Base-by-base conservation (phyloP, 2,329 filamentous ascomycete genomes). In the Alternaria sp. region DNA sequence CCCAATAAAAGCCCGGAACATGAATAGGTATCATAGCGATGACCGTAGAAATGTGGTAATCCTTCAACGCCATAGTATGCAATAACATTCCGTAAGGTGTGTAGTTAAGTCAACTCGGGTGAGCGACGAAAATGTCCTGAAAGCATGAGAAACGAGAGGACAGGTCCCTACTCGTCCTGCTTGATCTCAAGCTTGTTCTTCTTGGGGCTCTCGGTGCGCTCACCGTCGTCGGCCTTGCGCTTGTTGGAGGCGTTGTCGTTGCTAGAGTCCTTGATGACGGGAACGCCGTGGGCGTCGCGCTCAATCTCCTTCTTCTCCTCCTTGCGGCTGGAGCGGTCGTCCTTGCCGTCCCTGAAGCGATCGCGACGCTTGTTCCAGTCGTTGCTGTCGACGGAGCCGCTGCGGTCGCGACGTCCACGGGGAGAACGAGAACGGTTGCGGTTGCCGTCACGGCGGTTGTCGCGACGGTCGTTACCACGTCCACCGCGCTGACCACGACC, bases 181-280 rank as follows among this genome's bases (percentile, higher is more conserved):
- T 76, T 76, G 67, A 78, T 72, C 69, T 74, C 72, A n/a, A 78
- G 44, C 74, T 78, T 79, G 61, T 66, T 66, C 69, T 77, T 77
- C 75, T 79, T 79, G 49, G 70, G 58, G 57, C 60, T 66, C 30
- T 62, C 64, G 4, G 59, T 64, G 43, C 60, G 62, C 26, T 69
- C 65, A 32, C 66, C 64, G 43, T 74, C 73, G 6, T 71, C 69
- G 36, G 74, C 76, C 70, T 77, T 77, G 72, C 76, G 75, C 73
- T 79, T 79, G 68, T 74, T 77, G 60, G 69, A 71, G 15, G 59
- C 28, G 25, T 59, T 59, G 12, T 71, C 67, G 17, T 49, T 56
- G 58, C 62, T 67, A 5, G 69, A 68, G 57, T 74, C 72, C 64
- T 72, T 68, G 59, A 76, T 66, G 9, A 73, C 64, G 21, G 73